Evolutionary conservation across 768 basidiomycete species (phyloP).

Genomic region (Sarcomyxa edulis): DNA sequence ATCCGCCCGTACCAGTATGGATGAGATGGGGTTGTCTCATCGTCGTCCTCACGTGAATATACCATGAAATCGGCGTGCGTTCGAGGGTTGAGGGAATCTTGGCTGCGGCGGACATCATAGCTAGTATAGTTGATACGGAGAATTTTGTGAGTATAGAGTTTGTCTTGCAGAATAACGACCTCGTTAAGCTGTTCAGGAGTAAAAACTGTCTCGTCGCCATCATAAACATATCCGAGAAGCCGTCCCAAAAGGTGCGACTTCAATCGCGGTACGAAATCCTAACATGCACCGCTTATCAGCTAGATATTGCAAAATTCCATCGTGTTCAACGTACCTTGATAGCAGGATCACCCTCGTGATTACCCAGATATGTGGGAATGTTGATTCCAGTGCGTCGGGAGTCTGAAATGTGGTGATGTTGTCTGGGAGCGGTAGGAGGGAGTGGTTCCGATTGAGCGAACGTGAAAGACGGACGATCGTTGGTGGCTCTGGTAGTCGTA

Average conservation of each 20-base stretch:
- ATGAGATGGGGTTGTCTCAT: slow-evolving; percentile 9
- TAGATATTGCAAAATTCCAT: slow-evolving; percentile 16
- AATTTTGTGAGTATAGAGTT: slow-evolving; percentile 13
- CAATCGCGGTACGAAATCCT: background rate
- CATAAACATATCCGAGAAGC: slow-evolving; percentile 1
- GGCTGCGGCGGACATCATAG: slow-evolving; percentile 17
- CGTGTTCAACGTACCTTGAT: slow-evolving; percentile 17
- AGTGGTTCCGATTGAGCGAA: slow-evolving; percentile 13
- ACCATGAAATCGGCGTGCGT: slow-evolving; percentile 23
- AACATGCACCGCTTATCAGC: slow-evolving; percentile 1
- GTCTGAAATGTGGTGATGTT: slow-evolving; percentile 18
- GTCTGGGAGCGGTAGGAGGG: slow-evolving; percentile 9
- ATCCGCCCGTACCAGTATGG: slow-evolving; percentile 27
- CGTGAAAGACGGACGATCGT: slow-evolving; percentile 19
- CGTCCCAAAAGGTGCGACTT: background rate
- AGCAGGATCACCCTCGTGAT: slow-evolving; percentile 19
- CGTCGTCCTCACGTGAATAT: slow-evolving; percentile 16
- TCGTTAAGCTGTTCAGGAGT: slow-evolving; percentile 8
- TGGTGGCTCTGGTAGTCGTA: background rate
- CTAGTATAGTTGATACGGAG: slow-evolving; percentile 22
- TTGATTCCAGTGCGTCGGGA: slow-evolving; percentile 8
- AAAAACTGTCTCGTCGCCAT: slow-evolving; percentile 6
- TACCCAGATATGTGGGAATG: slow-evolving; percentile 6
- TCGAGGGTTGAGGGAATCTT: slow-evolving; percentile 22
- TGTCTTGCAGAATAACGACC: slow-evolving; percentile 13